These are phyloP conservation scores for Coniochaeta sp. DNA, from an alignment of 2,329 filamentous ascomycete genomes.

Conservation along the genomic window DNA sequence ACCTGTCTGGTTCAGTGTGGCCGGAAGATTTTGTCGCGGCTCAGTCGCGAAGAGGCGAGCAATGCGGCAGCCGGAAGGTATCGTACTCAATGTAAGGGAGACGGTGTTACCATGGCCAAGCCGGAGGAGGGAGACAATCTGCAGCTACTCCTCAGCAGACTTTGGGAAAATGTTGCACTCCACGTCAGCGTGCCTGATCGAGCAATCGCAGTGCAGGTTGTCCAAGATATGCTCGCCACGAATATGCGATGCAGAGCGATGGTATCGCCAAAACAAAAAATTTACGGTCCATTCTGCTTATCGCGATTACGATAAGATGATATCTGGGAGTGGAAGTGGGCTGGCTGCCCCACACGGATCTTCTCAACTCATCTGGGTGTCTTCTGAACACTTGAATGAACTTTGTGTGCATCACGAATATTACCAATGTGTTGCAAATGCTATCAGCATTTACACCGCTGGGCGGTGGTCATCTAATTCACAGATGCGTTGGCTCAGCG, in stretches of 20 bases:
- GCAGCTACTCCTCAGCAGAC: too few relatives aligned
- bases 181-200: neutral
- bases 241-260: neutral
- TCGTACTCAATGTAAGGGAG: neutral
- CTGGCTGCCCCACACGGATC: slow-evolving; percentile 2
- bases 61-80: neutral
- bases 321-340: neutral
- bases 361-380: neutral
- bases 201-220: neutral
- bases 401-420: too few relatives aligned
- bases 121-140: too few relatives aligned
- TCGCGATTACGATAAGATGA: slow-evolving; percentile 1
- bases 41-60: neutral
- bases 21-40: neutral
- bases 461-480: too few relatives aligned
- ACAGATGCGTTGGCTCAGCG: too few relatives aligned
- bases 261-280: slow-evolving; percentile 1
- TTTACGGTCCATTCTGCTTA: slow-evolving; percentile 1
- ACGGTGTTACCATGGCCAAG: neutral
- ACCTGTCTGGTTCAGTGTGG: neutral
- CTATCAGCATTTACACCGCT: too few relatives aligned
- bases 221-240: neutral
- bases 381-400: too few relatives aligned
- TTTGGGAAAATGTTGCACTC: neutral
- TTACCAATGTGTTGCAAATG: too few relatives aligned